Base-by-base conservation (phyloP, 306 rosid species). In the Citrullus colocynthis region DNA sequence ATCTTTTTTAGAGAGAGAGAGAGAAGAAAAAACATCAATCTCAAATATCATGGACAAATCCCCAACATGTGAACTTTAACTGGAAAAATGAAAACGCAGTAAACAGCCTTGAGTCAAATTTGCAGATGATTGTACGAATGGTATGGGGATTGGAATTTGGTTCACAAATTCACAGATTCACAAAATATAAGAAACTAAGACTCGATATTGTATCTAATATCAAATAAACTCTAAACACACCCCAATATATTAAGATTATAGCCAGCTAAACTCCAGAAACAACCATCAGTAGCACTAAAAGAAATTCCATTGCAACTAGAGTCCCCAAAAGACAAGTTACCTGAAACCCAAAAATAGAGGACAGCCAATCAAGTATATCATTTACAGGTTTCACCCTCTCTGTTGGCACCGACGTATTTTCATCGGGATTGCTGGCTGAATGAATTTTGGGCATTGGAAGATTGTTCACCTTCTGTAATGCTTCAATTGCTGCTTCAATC, bases 311-410 rank as follows among this genome's bases (percentile, higher is more conserved):
- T 76, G 15, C 57, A 80, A 80, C 42, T 51, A 49, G 75, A 30
- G 41, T 39, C 79, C 45, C 70, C 62, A 65, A 54, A 28, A 75
- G 63, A 59, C 18, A 82, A 24, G 15, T 82, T 85, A 92, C 99
- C 99, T 95, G 99, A 88, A 95, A 95, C 71, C 99, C 99, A 55
- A 90, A 95, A 52, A 88, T 79, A 37, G 84, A 84, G 54, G 97
- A 82, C 78, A 95, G 88, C 97, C 97, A 95, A 84, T 90, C 97
- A 77, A 92, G 99, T 85, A 92, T 84, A 78, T 95, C 99, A 76
- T 82, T 89, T 81, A 89, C 91, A 75, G 88, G 80, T 81, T 81
- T 83, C 85, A 82, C 82, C 81, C 93, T 85, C 82, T 89, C 91
- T 54, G 70, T 80, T 52, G 85, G 85, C 74, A 51, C 48, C 42